Evolutionary conservation across 169 alveolate species (phyloP), one percentile per base, ranked within the genome.

Genomic region (Theileria annulata): DNA sequence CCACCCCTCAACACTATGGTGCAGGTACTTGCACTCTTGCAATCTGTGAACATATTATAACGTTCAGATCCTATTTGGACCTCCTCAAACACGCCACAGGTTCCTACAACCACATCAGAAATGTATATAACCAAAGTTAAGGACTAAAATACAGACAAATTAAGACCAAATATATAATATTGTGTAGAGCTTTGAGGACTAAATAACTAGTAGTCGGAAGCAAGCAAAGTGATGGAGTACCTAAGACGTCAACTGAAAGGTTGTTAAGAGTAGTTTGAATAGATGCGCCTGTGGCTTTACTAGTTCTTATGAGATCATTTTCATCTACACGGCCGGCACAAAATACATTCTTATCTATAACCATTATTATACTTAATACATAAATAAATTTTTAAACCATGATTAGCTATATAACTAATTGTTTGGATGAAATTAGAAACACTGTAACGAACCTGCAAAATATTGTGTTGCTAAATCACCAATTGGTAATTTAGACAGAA

Each of bases 401-500:
- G 8, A 63, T n/a, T 71, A 19, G 8, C 5, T 17, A 31, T 23
- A 76, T 37, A 19, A 75, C 28, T 71, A 76, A 23, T 23, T 3
- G 30, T 27, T 77, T 67, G 80, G 3, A 15, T 28, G 19, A 6
- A 27, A 56, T 30, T 17, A 77, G 23, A n/a, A 25, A 3, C 25
- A 10, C 23, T 3, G 48, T 85, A 73, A 66, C 47, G 48, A 1
- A 70, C 94, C 99, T n/a, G 99, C 99, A 85, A 98, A 98, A 84
- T 94, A 98, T 89, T 98, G 98, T 19, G 99, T 97, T n/a, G 99
- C 99, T 13, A 98, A 84, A 87, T 98, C 99, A 30, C 99, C 99
- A 49, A 98, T 97, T 2, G 99, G 99, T 37, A 97, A 96, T 78
- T 96, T 95, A 17, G 98, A 95, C 35, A 98, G 87, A 58, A 98